A percentile compares a stretch with the other conserved stretches of the same genome.
Evolutionary conservation across 495 filamentous ascomycete species (phyloP).

Genomic region (Acidomyces sp.): DNA sequence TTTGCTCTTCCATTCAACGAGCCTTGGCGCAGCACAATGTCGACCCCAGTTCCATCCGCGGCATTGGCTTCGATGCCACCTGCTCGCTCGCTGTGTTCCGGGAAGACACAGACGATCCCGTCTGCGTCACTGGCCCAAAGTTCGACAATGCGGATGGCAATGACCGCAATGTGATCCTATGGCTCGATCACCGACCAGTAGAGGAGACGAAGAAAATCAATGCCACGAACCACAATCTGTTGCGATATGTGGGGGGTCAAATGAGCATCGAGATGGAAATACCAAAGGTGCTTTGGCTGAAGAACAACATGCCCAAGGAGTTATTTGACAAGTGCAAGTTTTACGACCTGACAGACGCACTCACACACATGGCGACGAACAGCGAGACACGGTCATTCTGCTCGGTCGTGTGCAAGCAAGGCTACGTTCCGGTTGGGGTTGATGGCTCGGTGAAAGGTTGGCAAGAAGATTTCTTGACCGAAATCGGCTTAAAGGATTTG

Average conservation of each 20-base stretch:
- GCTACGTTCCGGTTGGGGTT: slow-evolving; percentile 85
- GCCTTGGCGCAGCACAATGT: slow-evolving; percentile 68
- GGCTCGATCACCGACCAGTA: slow-evolving; percentile 84
- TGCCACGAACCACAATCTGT: slow-evolving; percentile 77
- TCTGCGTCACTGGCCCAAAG: slow-evolving; percentile 74
- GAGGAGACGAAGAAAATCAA: slow-evolving; percentile 87
- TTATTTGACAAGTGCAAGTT: slow-evolving; percentile 88
- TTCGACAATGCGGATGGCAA: slow-evolving; percentile 58
- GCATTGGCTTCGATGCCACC: slow-evolving; percentile 93
- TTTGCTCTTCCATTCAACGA: slow-evolving; percentile 67
- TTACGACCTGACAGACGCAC: slow-evolving; percentile 83
- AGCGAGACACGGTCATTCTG: slow-evolving; percentile 85
- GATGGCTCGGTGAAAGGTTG: slow-evolving; percentile 97
- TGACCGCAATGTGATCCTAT: slow-evolving; percentile 81
- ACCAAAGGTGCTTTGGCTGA: slow-evolving; percentile 93
- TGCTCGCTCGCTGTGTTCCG: slow-evolving; percentile 89
- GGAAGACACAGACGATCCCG: slow-evolving; percentile 74
- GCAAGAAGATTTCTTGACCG: slow-evolving; percentile 82
- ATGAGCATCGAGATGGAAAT: slow-evolving; percentile 99
- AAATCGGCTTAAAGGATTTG: slow-evolving; percentile 73
- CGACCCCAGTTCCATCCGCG: slow-evolving; percentile 56
- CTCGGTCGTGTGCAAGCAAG: slow-evolving; percentile 90
- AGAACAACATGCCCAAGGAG: slow-evolving; percentile 92
- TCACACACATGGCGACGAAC: slow-evolving; percentile 92
- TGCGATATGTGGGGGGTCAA: slow-evolving; percentile 87